A percentile compares a stretch with the other conserved stretches of the same genome.
phyloP scores from a whole-genome alignment of 2,329 filamentous ascomycete species.

The Anthostomella pinea region DNA sequence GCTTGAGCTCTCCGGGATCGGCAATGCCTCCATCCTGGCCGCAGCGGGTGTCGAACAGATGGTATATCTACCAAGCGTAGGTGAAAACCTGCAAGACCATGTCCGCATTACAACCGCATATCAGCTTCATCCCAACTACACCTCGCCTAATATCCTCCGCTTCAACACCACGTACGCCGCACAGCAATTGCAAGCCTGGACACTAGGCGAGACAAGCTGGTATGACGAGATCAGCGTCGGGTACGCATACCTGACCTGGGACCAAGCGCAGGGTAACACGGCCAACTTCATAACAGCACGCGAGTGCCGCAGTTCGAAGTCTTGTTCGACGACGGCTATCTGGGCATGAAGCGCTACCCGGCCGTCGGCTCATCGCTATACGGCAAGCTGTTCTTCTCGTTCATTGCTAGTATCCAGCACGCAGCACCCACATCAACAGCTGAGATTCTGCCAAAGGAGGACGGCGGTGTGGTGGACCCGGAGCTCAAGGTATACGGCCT shows the following conservation, averaged over 20 bases:
- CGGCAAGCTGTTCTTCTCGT: too few species aligned
- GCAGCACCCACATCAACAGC: too few species aligned
- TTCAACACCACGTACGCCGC: neutral
- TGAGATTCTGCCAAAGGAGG: constrained; percentile 29
- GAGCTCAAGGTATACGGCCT: constrained; percentile 34
- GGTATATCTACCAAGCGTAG: neutral
- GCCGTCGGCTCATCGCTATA: too few species aligned
- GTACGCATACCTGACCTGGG: neutral
- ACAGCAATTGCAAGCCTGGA: too few species aligned
- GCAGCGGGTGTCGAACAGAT: neutral
- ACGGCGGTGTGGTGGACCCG: constrained; percentile 35
- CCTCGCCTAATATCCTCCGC: neutral
- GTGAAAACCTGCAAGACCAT: neutral
- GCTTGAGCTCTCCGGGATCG: neutral
- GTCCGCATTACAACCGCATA: neutral
- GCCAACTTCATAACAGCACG: too few species aligned
- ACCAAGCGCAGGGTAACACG: too few species aligned
- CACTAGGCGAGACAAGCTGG: neutral
- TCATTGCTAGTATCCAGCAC: too few species aligned
- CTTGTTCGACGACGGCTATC: too few species aligned
- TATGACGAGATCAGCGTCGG: neutral
- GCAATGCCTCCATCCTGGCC: neutral
- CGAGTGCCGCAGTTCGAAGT: too few species aligned
- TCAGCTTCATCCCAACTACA: neutral
- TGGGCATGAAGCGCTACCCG: too few species aligned